A percentile compares a stretch with the other conserved stretches of the same genome.
Conservation (phyloP, 2,329 filamentous ascomycete genomes). For the Lachnellula subtilissima region DNA sequence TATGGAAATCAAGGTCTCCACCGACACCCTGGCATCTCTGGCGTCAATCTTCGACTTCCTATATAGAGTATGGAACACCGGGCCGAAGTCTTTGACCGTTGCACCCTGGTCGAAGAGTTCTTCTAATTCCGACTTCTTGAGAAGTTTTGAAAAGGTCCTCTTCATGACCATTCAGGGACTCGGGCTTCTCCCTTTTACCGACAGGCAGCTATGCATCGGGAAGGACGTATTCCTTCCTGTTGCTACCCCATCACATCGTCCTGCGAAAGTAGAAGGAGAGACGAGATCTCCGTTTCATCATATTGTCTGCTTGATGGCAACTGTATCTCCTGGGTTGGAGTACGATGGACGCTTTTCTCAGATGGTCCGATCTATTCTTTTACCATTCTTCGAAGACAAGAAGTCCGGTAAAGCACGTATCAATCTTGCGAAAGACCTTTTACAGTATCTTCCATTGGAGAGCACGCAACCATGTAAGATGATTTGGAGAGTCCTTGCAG, state of each 20-base stretch:
- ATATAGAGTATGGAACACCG: conserved; percentile 61
- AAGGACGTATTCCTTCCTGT: conserved; percentile 56
- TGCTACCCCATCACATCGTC: conserved; percentile 59
- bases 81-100: conserved; percentile 33
- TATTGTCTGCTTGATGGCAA: conserved; percentile 54
- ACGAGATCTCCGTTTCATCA: conserved; percentile 60
- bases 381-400: conserved; percentile 49
- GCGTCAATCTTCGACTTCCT: conserved; percentile 66
- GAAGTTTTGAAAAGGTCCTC: conserved; percentile 48
- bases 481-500: conserved; percentile 29
- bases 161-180: conserved; percentile 46
- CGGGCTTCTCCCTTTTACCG: conserved; percentile 57
- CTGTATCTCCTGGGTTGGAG: conserved; percentile 17
- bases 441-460: conserved; percentile 20
- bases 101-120: conserved; percentile 20
- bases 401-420: conserved; percentile 33
- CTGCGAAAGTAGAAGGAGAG: conserved; percentile 43
- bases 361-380: conserved; percentile 46
- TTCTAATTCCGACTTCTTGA: conserved; percentile 45
- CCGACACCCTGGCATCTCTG: conserved; percentile 76
- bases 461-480: conserved; percentile 25
- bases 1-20: conserved; percentile 86
- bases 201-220: conserved; percentile 51
- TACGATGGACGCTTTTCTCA: conserved; percentile 22
- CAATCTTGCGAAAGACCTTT: conserved; percentile 33